Conservation (phyloP, 129 eudicot genomes). For the Gnaphalium uliginosum region DNA sequence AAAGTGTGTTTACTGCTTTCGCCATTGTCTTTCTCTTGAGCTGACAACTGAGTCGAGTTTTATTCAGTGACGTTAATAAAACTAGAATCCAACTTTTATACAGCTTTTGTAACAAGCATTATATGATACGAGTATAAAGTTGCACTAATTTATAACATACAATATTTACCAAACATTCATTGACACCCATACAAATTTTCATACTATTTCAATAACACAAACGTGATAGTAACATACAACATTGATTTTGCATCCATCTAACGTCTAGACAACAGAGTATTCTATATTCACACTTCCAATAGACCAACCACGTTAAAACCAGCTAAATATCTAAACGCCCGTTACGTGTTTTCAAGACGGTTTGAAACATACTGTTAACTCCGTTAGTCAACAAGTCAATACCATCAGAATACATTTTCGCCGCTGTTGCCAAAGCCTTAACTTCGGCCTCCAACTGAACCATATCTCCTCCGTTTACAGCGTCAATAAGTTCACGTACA, state of each 20-base stretch:
- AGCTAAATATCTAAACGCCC: conserved; percentile 31
- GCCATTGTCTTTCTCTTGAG: background rate
- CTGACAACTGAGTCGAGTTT: background rate
- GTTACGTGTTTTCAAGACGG: conserved; percentile 40
- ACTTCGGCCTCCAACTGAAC: conserved; percentile 34
- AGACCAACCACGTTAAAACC: conserved; percentile 2
- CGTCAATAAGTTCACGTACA: conserved; percentile 25
- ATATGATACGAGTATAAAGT: background rate
- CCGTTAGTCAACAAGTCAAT: conserved; percentile 41
- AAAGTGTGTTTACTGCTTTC: background rate
- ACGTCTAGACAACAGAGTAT: background rate
- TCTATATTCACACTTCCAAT: conserved; percentile 11
- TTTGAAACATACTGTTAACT: conserved; percentile 37
- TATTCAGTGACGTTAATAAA: too few species aligned
- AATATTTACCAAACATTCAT: conserved; percentile 8
- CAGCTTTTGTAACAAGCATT: background rate
- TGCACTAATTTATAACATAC: background rate
- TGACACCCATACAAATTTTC: background rate
- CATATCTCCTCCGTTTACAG: conserved; percentile 13
- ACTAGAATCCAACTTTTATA: background rate
- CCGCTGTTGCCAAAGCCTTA: conserved; percentile 32
- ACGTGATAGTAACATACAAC: background rate
- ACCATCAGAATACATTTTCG: conserved; percentile 31
- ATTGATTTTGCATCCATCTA: background rate
- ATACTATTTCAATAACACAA: background rate